Conservation (phyloP, 2,329 filamentous ascomycete species). For the Fusarium paranaense region DNA sequence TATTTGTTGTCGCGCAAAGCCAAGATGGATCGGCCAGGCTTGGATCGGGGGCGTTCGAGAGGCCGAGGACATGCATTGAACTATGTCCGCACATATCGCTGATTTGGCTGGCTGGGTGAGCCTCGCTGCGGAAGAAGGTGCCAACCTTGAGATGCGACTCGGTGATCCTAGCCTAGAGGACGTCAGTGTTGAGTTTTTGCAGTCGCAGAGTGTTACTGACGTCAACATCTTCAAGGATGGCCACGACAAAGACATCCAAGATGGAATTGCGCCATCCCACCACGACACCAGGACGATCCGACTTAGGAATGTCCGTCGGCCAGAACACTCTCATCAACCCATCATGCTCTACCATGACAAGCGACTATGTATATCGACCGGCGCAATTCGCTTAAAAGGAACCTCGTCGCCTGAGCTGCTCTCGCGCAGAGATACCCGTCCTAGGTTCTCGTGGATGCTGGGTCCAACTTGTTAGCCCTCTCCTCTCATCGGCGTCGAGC, state of each 20-base stretch:
- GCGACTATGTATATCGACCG: slow-evolving; percentile 41
- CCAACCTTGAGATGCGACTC: slow-evolving; percentile 88
- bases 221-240: slow-evolving; percentile 90
- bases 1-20: slow-evolving; percentile 70
- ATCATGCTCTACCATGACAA: slow-evolving; percentile 79
- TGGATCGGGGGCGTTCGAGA: slow-evolving; percentile 74
- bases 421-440: slow-evolving; percentile 90
- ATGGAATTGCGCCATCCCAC: slow-evolving; percentile 97
- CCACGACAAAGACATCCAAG: slow-evolving; percentile 89
- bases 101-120: slow-evolving; percentile 82
- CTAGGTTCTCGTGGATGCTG: slow-evolving; percentile 85
- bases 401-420: slow-evolving; percentile 92
- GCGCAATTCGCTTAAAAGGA: slow-evolving; percentile 77
- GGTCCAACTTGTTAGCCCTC: slow-evolving; percentile 30
- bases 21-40: slow-evolving; percentile 72
- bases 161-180: slow-evolving; percentile 75
- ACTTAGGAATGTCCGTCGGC: slow-evolving; percentile 85
- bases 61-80: slow-evolving; percentile 86
- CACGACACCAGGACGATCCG: slow-evolving; percentile 82
- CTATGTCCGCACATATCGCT: slow-evolving; percentile 86
- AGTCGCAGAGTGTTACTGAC: slow-evolving; percentile 59
- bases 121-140: slow-evolving; percentile 84
- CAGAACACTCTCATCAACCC: slow-evolving; percentile 98
- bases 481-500: slow-evolving; percentile 33
- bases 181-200: slow-evolving; percentile 39